Percentiles rank a stretch among this genome's conserved stretches.
Conservation (phyloP, 2,329 filamentous ascomycete genomes). For the Sporothrix mexicana region DNA sequence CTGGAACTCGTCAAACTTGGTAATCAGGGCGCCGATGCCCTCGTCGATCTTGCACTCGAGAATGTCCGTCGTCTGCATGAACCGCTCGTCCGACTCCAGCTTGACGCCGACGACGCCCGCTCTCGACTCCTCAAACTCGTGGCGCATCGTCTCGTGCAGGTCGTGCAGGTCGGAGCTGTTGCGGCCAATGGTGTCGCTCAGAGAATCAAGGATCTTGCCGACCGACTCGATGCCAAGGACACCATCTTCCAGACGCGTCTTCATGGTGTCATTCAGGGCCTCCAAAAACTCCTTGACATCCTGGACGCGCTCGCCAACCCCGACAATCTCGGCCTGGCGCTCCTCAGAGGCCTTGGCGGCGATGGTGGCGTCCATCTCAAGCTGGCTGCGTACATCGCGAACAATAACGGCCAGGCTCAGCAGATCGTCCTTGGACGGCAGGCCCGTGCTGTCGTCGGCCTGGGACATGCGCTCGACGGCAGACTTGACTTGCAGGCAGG, state of each 20-base stretch:
- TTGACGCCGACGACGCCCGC: slow-evolving; percentile 79
- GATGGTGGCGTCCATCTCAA: slow-evolving; percentile 71
- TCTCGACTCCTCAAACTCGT: slow-evolving; percentile 86
- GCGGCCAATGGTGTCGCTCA: slow-evolving; percentile 66
- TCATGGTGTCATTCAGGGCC: slow-evolving; percentile 77
- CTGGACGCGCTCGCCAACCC: slow-evolving; percentile 73
- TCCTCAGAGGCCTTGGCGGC: slow-evolving; percentile 82
- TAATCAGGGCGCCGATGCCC: slow-evolving; percentile 75
- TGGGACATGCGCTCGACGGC: slow-evolving; percentile 75
- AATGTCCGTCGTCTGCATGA: slow-evolving; percentile 61
- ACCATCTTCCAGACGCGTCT: slow-evolving; percentile 77
- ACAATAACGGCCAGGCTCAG: slow-evolving; percentile 72
- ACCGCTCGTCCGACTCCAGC: slow-evolving; percentile 82
- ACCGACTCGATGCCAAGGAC: slow-evolving; percentile 74
- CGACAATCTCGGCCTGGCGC: slow-evolving; percentile 80
- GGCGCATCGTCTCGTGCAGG: slow-evolving; percentile 75
- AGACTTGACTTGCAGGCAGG: slow-evolving; percentile 84
- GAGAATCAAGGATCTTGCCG: slow-evolving; percentile 69
- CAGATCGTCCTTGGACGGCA: slow-evolving; percentile 80
- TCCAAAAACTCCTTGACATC: slow-evolving; percentile 74
- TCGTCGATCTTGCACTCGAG: slow-evolving; percentile 65
- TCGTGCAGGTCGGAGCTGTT: slow-evolving; percentile 72
- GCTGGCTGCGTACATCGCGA: slow-evolving; percentile 67
- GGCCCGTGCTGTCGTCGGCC: slow-evolving; percentile 66
- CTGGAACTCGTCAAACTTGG: slow-evolving; percentile 88